Evolutionary conservation across 768 basidiomycete genomes (phyloP), one percentile per base, ranked within the genome.

Genomic region (Trametes elegans): DNA sequence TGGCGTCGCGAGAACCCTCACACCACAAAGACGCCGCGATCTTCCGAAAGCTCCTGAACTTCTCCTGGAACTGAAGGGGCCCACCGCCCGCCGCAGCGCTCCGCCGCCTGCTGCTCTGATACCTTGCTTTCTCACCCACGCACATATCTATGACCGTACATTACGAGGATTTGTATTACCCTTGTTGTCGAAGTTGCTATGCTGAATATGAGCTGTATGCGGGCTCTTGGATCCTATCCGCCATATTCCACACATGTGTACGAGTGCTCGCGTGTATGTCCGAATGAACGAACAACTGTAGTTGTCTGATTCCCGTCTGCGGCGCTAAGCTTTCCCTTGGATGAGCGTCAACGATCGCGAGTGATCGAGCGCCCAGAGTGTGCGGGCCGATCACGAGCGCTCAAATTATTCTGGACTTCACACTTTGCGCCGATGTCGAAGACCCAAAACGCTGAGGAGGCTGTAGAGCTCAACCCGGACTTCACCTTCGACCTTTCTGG

Each of bases 401-500:
- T 19, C 41, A 54, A 49, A 53, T 49, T 39, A 44, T 58, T 53
- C 27, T 38, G 48, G 31, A 36, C 18, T 46, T 50, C 47, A 41
- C 42, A 53, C 56, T 53, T 38, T 44, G 49, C 57, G 47, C 24
- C 47, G 41, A 58, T 52, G 53, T 55, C 60, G 63, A 65, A 48
- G 31, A 55, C 48, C 8, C 64, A 69, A 50, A 70, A 73, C 26
- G 71, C 69, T 42, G 87, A 86, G 32, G 84, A 83, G 29, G 77
- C 75, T 32, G 52, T 59, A 18, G 79, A 77, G 52, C 76, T 98
- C 34, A 80, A 96, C 70, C 89, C 88, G 13, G 86, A 87, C 49
- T 93, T 96, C 66, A 76, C 79, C 29, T 96, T 98, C 66, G 91
- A 93, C 70, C 62, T 87, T 14, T 79, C 78, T 35, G 89, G 83